Conservation (phyloP, 1,139 yeast genomes). For the Saccharomyces hybrid region DNA sequence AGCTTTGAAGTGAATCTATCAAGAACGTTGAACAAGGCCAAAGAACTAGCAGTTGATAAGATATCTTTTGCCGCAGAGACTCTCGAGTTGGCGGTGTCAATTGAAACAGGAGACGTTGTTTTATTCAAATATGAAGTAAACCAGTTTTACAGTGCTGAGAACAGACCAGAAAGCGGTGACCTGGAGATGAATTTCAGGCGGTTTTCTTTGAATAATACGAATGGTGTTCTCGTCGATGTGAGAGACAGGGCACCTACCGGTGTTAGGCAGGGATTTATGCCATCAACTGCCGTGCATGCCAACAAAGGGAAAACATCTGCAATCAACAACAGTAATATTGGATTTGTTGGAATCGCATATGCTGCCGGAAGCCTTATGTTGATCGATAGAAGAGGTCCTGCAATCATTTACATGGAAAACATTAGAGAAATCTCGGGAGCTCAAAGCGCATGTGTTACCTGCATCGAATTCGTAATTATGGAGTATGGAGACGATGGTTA, state of each 20-base stretch:
- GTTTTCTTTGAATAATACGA: constrained; percentile 25
- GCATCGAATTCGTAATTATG: constrained; percentile 66
- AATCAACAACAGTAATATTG: constrained; percentile 62
- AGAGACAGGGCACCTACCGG: constrained; percentile 36
- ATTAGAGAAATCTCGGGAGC: constrained; percentile 22
- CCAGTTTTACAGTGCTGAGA: constrained; percentile 33
- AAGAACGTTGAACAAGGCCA: constrained; percentile 38
- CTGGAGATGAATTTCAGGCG: constrained; percentile 29
- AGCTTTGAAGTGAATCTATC: constrained; percentile 50
- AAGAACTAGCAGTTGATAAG: constrained; percentile 41
- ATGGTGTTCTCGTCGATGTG: constrained; percentile 31
- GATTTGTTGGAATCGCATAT: constrained; percentile 81
- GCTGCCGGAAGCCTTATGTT: constrained; percentile 66
- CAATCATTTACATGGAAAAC: constrained; percentile 54
- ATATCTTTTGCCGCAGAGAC: constrained; percentile 72
- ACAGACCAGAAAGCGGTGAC: constrained; percentile 17
- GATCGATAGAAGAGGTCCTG: constrained; percentile 82
- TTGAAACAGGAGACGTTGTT: constrained; percentile 62
- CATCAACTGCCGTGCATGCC: constrained; percentile 48
- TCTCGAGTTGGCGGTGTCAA: constrained; percentile 63
- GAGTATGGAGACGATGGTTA: constrained; percentile 55
- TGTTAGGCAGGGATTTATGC: constrained; percentile 61
- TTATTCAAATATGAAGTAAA: constrained; percentile 67
- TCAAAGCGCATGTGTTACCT: constrained; percentile 40
- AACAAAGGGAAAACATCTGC: constrained; percentile 47